A percentile compares a stretch with the other conserved stretches of the same genome.
Evolutionary conservation across 495 filamentous ascomycete species (phyloP).

Genomic region (Aspergillus cristatus): DNA sequence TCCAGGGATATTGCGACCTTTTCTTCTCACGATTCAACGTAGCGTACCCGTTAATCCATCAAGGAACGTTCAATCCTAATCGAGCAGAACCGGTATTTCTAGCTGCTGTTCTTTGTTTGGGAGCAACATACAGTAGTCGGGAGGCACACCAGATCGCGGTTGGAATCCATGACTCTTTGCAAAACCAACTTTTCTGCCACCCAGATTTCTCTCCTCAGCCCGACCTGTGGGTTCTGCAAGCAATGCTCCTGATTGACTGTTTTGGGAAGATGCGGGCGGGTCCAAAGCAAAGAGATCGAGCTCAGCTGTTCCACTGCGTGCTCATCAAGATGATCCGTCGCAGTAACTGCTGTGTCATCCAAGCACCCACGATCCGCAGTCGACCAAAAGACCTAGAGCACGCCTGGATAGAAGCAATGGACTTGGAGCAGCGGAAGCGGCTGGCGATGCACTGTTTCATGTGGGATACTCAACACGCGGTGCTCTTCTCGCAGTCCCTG

Average conservation of each 20-base stretch:
- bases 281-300: slow-evolving; percentile 45
- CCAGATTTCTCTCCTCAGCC: slow-evolving; percentile 38
- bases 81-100: slow-evolving; percentile 38
- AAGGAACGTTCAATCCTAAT: slow-evolving; percentile 41
- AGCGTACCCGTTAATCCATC: slow-evolving; percentile 45
- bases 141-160: slow-evolving; percentile 47
- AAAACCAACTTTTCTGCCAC: slow-evolving; percentile 33
- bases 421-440: slow-evolving; percentile 45
- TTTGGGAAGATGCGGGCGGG: slow-evolving; percentile 50
- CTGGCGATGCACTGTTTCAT: slow-evolving; percentile 48
- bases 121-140: slow-evolving; percentile 45
- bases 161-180: slow-evolving; percentile 39
- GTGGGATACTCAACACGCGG: slow-evolving; percentile 50
- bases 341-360: slow-evolving; percentile 41
- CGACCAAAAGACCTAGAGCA: slow-evolving; percentile 21
- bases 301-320: slow-evolving; percentile 48
- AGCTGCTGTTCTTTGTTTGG: slow-evolving; percentile 41
- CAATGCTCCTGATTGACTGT: slow-evolving; percentile 49
- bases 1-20: slow-evolving; percentile 45
- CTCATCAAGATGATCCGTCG: slow-evolving; percentile 50
- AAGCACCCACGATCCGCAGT: slow-evolving; percentile 18
- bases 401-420: slow-evolving; percentile 39
- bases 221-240: slow-evolving; percentile 45
- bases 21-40: slow-evolving; percentile 48
- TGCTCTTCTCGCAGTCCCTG: slow-evolving; percentile 47